phyloP scores from a whole-genome alignment of 768 basidiomycete genomes.

The Lentinula raphanica region DNA sequence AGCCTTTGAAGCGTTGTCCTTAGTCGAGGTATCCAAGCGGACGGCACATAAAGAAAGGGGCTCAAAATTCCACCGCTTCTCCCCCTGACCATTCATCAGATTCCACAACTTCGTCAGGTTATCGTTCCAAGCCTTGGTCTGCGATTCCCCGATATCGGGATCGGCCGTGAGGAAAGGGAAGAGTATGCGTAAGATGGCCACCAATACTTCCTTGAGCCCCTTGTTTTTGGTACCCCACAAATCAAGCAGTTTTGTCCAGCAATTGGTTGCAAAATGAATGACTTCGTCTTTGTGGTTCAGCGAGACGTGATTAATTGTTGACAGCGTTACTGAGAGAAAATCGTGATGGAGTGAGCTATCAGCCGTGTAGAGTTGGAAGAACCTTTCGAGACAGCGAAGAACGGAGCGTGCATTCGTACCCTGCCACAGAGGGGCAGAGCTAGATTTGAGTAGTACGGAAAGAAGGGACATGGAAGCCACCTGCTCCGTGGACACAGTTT shows the following conservation, averaged over 20 bases:
- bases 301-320: slow-evolving; percentile 68
- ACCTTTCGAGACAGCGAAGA: slow-evolving; percentile 52
- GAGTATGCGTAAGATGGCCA: slow-evolving; percentile 66
- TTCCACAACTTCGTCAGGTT: slow-evolving; percentile 50
- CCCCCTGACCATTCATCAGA: slow-evolving; percentile 56
- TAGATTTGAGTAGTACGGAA: slow-evolving; percentile 51
- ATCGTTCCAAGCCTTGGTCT: slow-evolving; percentile 29
- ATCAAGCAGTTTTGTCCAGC: slow-evolving; percentile 60
- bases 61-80: slow-evolving; percentile 60
- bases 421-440: slow-evolving; percentile 53
- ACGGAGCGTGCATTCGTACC: slow-evolving; percentile 34
- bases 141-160: slow-evolving; percentile 16
- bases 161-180: slow-evolving; percentile 63
- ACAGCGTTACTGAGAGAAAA: slow-evolving; percentile 63
- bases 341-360: slow-evolving; percentile 81
- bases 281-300: slow-evolving; percentile 65
- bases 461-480: slow-evolving; percentile 69
- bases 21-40: slow-evolving; percentile 40
- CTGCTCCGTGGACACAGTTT: slow-evolving; percentile 39
- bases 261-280: slow-evolving; percentile 49
- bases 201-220: slow-evolving; percentile 69
- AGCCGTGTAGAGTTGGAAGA: slow-evolving; percentile 58
- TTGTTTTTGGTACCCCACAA: slow-evolving; percentile 81
- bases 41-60: slow-evolving; percentile 61
- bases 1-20: slow-evolving; percentile 24